phyloP scores from a whole-genome alignment of 257 asterid species.

The Eustoma russellianum region DNA sequence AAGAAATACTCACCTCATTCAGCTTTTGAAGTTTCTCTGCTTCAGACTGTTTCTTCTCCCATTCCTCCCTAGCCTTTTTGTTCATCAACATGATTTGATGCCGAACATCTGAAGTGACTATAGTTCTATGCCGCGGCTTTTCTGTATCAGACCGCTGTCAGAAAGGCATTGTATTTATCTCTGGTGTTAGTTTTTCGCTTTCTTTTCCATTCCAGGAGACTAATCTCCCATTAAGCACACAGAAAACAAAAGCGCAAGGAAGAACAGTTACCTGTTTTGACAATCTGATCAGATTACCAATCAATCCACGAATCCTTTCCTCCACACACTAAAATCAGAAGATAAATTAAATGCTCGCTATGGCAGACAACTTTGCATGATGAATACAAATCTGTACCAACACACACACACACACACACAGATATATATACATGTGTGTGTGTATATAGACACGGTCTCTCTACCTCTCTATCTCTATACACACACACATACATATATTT shows the following conservation, averaged over 20 bases:
- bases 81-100: constrained; percentile 62
- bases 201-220: background rate
- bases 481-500: too few species aligned
- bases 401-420: constrained; percentile 11
- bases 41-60: constrained; percentile 88
- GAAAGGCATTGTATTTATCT: background rate
- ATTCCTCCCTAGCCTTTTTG: constrained; percentile 79
- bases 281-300: constrained; percentile 59
- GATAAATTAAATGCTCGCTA: constrained; percentile 3
- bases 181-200: too few species aligned
- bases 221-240: too few species aligned
- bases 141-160: constrained; percentile 73
- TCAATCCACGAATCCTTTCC: constrained; percentile 85
- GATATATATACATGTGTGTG: too few species aligned
- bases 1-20: constrained; percentile 48
- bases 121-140: constrained; percentile 72
- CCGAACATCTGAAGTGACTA: constrained; percentile 71
- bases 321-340: constrained; percentile 66
- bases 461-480: too few species aligned
- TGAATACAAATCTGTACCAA: background rate
- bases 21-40: constrained; percentile 56
- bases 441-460: too few species aligned
- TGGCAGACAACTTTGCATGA: background rate
- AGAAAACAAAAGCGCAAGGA: background rate
- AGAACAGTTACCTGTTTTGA: constrained; percentile 55